phyloP scores from a whole-genome alignment of 2,329 filamentous ascomycete species.

The Tricladium varicosporioides region DNA sequence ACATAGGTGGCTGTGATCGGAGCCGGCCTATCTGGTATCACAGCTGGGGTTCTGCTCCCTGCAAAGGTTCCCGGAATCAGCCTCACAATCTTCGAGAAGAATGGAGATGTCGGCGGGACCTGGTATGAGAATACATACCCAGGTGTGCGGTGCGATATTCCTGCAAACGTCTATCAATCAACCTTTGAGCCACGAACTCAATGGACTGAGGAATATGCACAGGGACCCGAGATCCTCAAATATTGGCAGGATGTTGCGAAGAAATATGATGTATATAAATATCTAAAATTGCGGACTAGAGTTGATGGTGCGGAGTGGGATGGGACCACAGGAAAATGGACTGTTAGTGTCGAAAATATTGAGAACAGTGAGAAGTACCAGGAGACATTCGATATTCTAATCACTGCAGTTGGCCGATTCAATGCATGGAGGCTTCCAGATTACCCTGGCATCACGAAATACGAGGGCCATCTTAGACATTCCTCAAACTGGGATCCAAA shows the following conservation, averaged over 20 bases:
- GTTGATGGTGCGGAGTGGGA: slow-evolving; percentile 55
- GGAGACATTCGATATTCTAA: slow-evolving; percentile 56
- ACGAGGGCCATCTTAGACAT: slow-evolving; percentile 52
- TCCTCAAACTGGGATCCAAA: slow-evolving; percentile 58
- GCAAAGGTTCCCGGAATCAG: slow-evolving; percentile 61
- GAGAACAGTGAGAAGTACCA: slow-evolving; percentile 36
- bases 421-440: slow-evolving; percentile 63
- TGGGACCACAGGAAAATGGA: slow-evolving; percentile 50
- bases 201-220: slow-evolving; percentile 66
- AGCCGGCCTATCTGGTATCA: slow-evolving; percentile 61
- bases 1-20: slow-evolving; percentile 48
- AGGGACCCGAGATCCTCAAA: slow-evolving; percentile 62
- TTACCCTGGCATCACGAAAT: slow-evolving; percentile 52
- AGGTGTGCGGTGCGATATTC: slow-evolving; percentile 11
- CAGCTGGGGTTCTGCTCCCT: slow-evolving; percentile 64
- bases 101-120: slow-evolving; percentile 40
- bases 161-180: slow-evolving; percentile 58
- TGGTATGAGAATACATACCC: slow-evolving; percentile 47
- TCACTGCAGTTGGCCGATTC: slow-evolving; percentile 64
- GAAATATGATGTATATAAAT: slow-evolving; percentile 62
- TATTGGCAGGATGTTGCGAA: slow-evolving; percentile 63
- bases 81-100: slow-evolving; percentile 50
- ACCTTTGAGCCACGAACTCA: slow-evolving; percentile 64
- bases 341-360: slow-evolving; percentile 36
- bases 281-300: slow-evolving; percentile 51